phyloP scores from a whole-genome alignment of 495 filamentous ascomycete species.

The Tuber aestivum region DNA sequence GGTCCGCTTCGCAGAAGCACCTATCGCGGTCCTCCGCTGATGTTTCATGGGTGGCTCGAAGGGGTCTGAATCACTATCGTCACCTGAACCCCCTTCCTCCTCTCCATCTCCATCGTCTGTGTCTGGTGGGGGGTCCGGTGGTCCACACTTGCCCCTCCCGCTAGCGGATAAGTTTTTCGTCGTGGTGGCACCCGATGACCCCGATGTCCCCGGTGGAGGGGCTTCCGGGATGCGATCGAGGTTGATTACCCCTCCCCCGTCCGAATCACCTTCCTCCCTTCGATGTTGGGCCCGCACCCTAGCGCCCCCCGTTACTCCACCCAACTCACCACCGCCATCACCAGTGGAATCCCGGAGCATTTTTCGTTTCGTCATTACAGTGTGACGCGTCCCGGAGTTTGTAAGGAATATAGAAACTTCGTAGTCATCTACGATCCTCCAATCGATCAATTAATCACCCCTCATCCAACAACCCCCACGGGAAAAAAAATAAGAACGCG shows the following conservation, averaged over 20 bases:
- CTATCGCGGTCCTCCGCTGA: conserved; percentile 43
- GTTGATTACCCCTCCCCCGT: conserved; percentile 45
- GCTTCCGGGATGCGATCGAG: conserved; percentile 38
- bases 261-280: conserved; percentile 45
- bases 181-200: background rate
- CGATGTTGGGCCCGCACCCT: conserved; percentile 50
- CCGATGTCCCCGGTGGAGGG: background rate
- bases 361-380: conserved; percentile 78
- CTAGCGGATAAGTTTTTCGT: conserved; percentile 11
- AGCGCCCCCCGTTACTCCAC: conserved; percentile 49
- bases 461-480: background rate
- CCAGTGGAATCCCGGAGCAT: conserved; percentile 52
- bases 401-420: conserved; percentile 91
- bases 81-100: conserved; percentile 28
- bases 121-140: conserved; percentile 12
- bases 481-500: conserved; percentile 11
- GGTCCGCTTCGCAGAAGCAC: conserved; percentile 1
- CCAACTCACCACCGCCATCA: conserved; percentile 30
- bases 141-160: conserved; percentile 16
- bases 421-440: conserved; percentile 66
- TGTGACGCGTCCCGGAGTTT: conserved; percentile 78
- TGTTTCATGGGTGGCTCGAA: conserved; percentile 48
- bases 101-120: conserved; percentile 27
- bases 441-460: conserved; percentile 6
- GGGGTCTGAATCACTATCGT: conserved; percentile 20